Evolutionary conservation across 306 rosid genomes (phyloP), one percentile per base, ranked within the genome.

Genomic region (Acacia melanoxylon): DNA sequence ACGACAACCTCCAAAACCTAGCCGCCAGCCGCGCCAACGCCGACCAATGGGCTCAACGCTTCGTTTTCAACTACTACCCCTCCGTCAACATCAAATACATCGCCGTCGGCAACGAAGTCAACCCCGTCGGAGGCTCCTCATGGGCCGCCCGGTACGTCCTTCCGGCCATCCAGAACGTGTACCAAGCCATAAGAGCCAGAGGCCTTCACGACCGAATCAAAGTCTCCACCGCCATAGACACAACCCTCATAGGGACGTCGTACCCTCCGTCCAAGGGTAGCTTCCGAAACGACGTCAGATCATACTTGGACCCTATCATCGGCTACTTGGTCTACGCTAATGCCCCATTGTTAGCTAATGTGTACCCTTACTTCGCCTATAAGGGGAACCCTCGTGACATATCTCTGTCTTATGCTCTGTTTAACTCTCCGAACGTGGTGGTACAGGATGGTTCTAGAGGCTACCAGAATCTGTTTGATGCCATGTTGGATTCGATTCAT

Each of bases 171-270:
- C 76, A 70, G 5, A 83, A 88, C 46, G 68, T 88, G 5, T 76
- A 77, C 83, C 81, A 85, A 7, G 84, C 89, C 19, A 77, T 88
- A 10, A 69, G 83, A 19, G 63, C 81, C 0, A 44, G 22, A 45
- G 59, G n/a, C 58, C 75, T 71, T 7, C 75, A 71, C 0, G 58
- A 71, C 75, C 75, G 7, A 44, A 92, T 92, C 80, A 88, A 89
- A 78, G 97, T 92, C 59, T 85, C 97, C 33, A 92, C 92, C 0
- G 86, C 97, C 10, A 85, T 92, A 24, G 97, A 92, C 86, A 87
- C 41, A 46, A 86, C 94, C 58, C 79, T 92, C 10, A 76, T 92
- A 1, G 94, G 94, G 17, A 84, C 22, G 68, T 90, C 94, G 0
- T 90, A 45, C 73, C 97, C 97, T 1, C 97, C 94, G 10, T 87